A percentile compares a stretch with the other conserved stretches of the same genome.
Conservation (phyloP, 1,284 basidiomycete species). For the Rhodotorula sp. region DNA sequence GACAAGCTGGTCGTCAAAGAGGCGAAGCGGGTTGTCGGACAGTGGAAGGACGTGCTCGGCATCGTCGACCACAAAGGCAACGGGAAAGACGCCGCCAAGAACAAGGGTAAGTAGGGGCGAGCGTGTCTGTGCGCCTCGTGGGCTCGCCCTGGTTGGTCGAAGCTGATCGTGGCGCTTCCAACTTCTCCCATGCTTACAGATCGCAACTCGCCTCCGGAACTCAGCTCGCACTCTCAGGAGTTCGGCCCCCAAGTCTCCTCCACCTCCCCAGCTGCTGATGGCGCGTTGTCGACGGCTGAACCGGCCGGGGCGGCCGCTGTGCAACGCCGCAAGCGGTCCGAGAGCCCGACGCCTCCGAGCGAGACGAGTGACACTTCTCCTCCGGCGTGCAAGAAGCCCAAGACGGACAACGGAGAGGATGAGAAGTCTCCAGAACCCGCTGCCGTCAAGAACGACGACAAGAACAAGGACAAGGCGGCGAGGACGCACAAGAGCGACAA, state of each 20-base stretch:
- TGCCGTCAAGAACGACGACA: background rate
- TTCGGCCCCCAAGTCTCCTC: background rate
- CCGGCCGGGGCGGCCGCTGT: background rate
- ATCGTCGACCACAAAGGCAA: background rate
- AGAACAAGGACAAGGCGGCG: conserved; percentile 25
- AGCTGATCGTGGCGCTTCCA: too few species aligned
- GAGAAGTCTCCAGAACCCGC: background rate
- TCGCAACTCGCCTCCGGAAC: too few species aligned
- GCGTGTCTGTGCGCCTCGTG: too few species aligned
- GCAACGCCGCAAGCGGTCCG: background rate
- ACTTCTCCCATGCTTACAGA: too few species aligned
- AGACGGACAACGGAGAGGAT: background rate
- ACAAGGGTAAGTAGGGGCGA: too few species aligned
- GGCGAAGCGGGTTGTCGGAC: conserved; percentile 87
- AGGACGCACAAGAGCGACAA: conserved; percentile 70
- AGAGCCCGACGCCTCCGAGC: background rate
- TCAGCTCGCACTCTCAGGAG: too few species aligned
- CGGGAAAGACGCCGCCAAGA: too few species aligned
- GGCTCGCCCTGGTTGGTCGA: too few species aligned
- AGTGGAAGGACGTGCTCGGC: conserved; percentile 46
- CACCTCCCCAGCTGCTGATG: background rate
- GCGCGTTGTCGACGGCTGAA: background rate
- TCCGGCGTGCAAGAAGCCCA: background rate
- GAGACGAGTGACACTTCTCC: background rate
- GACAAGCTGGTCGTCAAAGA: conserved; percentile 62